Evolutionary conservation across 192 early-diverging fungal genomes (phyloP).

Genomic region (Entomortierella beljakovae): DNA sequence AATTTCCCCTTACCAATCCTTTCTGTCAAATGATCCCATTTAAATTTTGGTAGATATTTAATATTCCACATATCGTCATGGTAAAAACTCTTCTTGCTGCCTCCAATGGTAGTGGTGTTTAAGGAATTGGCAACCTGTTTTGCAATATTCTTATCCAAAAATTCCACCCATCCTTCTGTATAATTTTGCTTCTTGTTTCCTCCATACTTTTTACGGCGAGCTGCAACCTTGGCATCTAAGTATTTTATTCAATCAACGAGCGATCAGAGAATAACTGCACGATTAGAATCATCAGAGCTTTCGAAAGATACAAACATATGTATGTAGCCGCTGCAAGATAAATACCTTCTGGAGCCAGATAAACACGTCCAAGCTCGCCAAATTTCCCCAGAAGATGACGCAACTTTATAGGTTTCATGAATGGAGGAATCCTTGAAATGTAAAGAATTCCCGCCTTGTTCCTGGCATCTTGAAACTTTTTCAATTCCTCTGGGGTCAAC

Average conservation of each 20-base stretch:
- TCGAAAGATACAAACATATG: too few relatives aligned
- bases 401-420: conserved; percentile 89
- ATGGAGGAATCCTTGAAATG: conserved; percentile 91
- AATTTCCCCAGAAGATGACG: conserved; percentile 79
- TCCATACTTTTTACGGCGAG: conserved; percentile 86
- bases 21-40: conserved; percentile 96
- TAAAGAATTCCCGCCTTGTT: conserved; percentile 91
- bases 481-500: conserved; percentile 67
- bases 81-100: conserved; percentile 86
- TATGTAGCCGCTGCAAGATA: background rate
- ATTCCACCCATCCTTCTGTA: conserved; percentile 98
- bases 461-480: conserved; percentile 72
- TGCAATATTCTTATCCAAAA: conserved; percentile 92
- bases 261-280: background rate
- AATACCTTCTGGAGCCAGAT: conserved; percentile 86
- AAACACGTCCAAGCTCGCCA: conserved; percentile 86
- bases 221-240: conserved; percentile 74
- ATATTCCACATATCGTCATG: conserved; percentile 98
- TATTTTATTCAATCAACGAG: background rate
- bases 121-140: conserved; percentile 78
- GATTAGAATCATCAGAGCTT: too few relatives aligned
- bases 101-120: conserved; percentile 86
- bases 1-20: conserved; percentile 76
- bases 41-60: conserved; percentile 95
- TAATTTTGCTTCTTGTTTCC: conserved; percentile 89